phyloP scores from a whole-genome alignment of 176 grass and related monocot species.

The Oryza brachyantha region DNA sequence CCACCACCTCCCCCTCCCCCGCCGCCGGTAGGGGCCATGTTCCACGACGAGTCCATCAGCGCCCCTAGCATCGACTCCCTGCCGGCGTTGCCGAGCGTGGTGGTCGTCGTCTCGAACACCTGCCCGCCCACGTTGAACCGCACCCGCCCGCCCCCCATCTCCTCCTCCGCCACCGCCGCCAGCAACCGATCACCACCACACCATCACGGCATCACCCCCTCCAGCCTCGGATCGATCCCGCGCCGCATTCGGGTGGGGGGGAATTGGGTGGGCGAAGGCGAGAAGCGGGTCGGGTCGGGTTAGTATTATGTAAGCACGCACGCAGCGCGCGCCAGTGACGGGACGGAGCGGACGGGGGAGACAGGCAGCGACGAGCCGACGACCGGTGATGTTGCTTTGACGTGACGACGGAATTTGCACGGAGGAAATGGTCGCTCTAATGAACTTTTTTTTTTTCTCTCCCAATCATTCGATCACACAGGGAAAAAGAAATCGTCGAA shows the following conservation, averaged over 20 bases:
- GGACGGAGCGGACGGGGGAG: neutral
- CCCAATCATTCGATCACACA: neutral
- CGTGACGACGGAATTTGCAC: slow-evolving; percentile 21
- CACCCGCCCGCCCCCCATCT: slow-evolving; percentile 49
- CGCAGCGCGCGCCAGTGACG: neutral
- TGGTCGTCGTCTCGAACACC: slow-evolving; percentile 89
- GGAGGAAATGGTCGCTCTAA: neutral
- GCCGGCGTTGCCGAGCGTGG: slow-evolving; percentile 88
- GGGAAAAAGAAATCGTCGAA: neutral
- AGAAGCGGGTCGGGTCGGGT: neutral
- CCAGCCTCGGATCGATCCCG: neutral
- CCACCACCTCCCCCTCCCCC: neutral
- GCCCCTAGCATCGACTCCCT: slow-evolving; percentile 92
- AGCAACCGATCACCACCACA: neutral
- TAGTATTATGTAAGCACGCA: neutral
- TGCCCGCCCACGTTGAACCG: slow-evolving; percentile 96
- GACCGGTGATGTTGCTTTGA: slow-evolving; percentile 34
- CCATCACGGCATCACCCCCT: slow-evolving; percentile 1
- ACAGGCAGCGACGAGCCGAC: neutral
- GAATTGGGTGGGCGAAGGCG: neutral
- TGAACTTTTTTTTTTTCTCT: neutral
- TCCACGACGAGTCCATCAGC: slow-evolving; percentile 93
- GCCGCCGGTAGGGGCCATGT: slow-evolving; percentile 10
- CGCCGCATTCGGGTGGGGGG: slow-evolving; percentile 24
- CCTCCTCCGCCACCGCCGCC: neutral